These are phyloP conservation scores for Apiospora saccharicola DNA, from an alignment of 2,329 filamentous ascomycete genomes.

Conservation along the genomic window DNA sequence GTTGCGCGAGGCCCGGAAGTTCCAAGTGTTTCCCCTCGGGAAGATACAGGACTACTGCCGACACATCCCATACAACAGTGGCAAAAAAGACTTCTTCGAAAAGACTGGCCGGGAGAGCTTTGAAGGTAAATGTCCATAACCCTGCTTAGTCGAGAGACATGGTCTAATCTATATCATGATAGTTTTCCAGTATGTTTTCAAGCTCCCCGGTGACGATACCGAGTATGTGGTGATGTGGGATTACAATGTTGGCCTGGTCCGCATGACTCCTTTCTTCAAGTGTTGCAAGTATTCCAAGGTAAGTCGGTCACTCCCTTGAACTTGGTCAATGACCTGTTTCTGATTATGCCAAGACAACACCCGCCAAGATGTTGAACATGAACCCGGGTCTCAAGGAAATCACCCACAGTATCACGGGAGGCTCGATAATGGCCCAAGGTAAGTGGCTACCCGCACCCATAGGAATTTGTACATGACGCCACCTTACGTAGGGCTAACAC, in stretches of 20 bases:
- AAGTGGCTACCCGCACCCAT: constrained; percentile 36
- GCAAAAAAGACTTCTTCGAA: constrained; percentile 86
- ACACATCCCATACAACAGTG: constrained; percentile 93
- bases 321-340: constrained; percentile 25
- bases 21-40: constrained; percentile 71
- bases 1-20: constrained; percentile 65
- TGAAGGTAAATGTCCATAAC: constrained; percentile 69
- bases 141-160: not conserved
- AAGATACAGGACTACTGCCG: constrained; percentile 68
- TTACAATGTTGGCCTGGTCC: constrained; percentile 91
- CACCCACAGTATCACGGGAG: constrained; percentile 93
- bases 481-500: constrained; percentile 18
- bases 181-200: constrained; percentile 90
- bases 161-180: constrained; percentile 26
- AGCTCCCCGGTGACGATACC: constrained; percentile 69
- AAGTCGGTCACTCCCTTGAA: constrained; percentile 35
- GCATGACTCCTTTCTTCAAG: constrained; percentile 95
- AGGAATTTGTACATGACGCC: not conserved
- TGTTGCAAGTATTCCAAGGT: constrained; percentile 89
- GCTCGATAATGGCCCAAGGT: constrained; percentile 90
- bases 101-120: constrained; percentile 90
- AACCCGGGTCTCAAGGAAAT: constrained; percentile 90
- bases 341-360: constrained; percentile 71
- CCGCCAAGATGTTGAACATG: constrained; percentile 79
- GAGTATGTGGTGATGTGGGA: constrained; percentile 92